Evolutionary conservation across 805 yeast species (phyloP).

Genomic region (Monosporozyma siamensis): DNA sequence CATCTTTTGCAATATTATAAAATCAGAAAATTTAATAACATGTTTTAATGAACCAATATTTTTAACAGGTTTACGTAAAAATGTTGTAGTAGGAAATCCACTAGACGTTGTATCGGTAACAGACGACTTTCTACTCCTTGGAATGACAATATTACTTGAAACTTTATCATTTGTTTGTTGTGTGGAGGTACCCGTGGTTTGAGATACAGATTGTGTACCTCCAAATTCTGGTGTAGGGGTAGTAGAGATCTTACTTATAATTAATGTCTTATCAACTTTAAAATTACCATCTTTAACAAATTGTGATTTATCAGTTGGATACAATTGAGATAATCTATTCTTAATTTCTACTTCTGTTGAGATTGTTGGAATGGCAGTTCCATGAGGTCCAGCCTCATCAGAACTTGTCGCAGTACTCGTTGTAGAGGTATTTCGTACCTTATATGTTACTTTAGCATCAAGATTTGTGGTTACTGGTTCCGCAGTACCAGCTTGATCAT

Average conservation of each 20-base stretch:
- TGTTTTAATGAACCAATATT: constrained; percentile 61
- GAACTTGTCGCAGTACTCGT: background rate
- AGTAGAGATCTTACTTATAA: constrained; percentile 24
- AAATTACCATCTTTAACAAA: constrained; percentile 30
- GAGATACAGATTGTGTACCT: too few relatives aligned
- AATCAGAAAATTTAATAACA: constrained; percentile 63
- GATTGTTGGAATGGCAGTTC: background rate
- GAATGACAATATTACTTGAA: background rate
- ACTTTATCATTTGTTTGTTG: too few relatives aligned
- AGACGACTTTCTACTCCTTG: constrained; percentile 1
- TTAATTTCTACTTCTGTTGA: constrained; percentile 16
- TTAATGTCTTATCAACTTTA: constrained; percentile 25
- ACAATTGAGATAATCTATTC: constrained; percentile 22
- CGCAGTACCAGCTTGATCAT: background rate
- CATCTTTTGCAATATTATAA: constrained; percentile 60
- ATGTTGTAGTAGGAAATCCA: constrained; percentile 8
- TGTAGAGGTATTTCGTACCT: background rate
- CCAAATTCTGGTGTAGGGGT: constrained; percentile 6
- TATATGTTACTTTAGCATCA: constrained; percentile 2
- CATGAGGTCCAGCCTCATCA: background rate
- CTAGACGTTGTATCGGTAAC: too few relatives aligned
- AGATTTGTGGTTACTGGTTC: background rate
- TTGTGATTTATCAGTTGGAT: constrained; percentile 25
- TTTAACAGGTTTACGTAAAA: constrained; percentile 17
- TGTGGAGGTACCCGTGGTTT: too few relatives aligned